Evolutionary conservation across 163 green algal species (phyloP).

Genomic region (Trebouxia gelatinosa): DNA sequence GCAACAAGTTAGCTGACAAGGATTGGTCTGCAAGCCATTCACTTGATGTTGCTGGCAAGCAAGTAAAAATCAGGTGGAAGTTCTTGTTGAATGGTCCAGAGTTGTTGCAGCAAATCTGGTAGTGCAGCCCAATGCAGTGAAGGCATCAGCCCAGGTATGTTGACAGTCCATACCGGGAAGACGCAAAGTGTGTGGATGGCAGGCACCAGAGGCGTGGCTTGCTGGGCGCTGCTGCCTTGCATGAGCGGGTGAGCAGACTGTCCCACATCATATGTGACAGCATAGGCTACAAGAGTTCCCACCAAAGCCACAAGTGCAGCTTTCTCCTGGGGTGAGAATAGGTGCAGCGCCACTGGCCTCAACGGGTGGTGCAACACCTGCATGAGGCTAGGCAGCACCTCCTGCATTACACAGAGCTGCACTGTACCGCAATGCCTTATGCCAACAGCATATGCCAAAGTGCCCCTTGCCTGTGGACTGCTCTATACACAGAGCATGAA

Average conservation of each 20-base stretch:
- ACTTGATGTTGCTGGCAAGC: too few species aligned
- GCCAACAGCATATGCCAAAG: too few species aligned
- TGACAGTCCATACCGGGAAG: conserved; percentile 14
- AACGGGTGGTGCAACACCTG: conserved; percentile 46
- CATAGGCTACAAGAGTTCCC: conserved; percentile 57
- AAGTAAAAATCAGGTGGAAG: too few species aligned
- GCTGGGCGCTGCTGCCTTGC: neutral
- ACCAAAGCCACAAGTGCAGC: conserved; percentile 49
- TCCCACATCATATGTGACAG: conserved; percentile 53
- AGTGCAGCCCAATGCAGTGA: too few species aligned
- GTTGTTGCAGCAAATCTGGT: too few species aligned
- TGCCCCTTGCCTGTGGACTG: too few species aligned
- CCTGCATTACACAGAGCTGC: conserved; percentile 41
- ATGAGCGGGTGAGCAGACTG: neutral
- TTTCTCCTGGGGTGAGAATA: conserved; percentile 61
- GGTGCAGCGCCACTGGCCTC: conserved; percentile 60
- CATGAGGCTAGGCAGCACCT: conserved; percentile 62
- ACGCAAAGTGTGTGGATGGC: conserved; percentile 50
- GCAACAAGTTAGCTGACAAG: too few species aligned
- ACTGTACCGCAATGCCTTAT: too few species aligned
- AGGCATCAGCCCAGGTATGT: conserved; percentile 20
- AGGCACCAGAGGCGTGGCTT: conserved; percentile 44
- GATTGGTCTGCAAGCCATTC: too few species aligned
- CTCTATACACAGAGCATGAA: too few species aligned
- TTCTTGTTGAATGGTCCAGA: too few species aligned